These are phyloP conservation scores for Pyrenula aspistea DNA, from an alignment of 495 filamentous ascomycete species.

Conservation along the genomic window DNA sequence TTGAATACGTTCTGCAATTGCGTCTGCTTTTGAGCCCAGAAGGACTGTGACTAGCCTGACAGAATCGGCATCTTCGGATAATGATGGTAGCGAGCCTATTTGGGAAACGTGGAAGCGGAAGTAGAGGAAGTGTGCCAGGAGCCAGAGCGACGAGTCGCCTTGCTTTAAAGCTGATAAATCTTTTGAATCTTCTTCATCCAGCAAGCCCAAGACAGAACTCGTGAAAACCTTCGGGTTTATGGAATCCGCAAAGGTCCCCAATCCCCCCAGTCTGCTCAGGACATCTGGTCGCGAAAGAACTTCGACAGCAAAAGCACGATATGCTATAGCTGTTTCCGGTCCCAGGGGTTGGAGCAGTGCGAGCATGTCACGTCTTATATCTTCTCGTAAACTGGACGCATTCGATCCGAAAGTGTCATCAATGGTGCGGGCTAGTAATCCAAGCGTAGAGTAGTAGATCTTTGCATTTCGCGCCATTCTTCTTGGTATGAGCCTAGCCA, in stretches of 20 bases:
- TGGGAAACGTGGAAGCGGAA: constrained; percentile 40
- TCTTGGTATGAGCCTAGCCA: constrained; percentile 32
- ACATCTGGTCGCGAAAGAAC: constrained; percentile 42
- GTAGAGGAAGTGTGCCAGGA: constrained; percentile 71
- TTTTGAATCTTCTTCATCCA: constrained; percentile 5
- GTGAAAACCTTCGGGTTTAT: constrained; percentile 45
- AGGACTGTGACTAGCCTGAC: constrained; percentile 52
- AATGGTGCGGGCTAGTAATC: constrained; percentile 22
- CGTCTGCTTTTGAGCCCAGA: constrained; percentile 36
- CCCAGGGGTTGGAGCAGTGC: constrained; percentile 36
- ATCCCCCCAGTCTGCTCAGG: constrained; percentile 20
- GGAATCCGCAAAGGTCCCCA: constrained; percentile 28
- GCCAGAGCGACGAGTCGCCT: constrained; percentile 45
- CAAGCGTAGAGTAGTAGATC: constrained; percentile 32
- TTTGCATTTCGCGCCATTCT: constrained; percentile 31
- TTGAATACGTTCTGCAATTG: constrained; percentile 33
- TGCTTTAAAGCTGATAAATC: constrained; percentile 10
- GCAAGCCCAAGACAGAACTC: constrained; percentile 23
- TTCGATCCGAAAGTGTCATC: constrained; percentile 9
- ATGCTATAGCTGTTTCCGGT: constrained; percentile 34
- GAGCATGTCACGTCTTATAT: constrained; percentile 25
- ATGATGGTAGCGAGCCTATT: neutral
- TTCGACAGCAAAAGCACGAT: constrained; percentile 43
- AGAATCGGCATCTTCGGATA: constrained; percentile 38
- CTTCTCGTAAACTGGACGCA: constrained; percentile 11